A percentile compares a stretch with the other conserved stretches of the same genome.
Evolutionary conservation across 768 basidiomycete genomes (phyloP).

Genomic region (Tulasnella sp.): DNA sequence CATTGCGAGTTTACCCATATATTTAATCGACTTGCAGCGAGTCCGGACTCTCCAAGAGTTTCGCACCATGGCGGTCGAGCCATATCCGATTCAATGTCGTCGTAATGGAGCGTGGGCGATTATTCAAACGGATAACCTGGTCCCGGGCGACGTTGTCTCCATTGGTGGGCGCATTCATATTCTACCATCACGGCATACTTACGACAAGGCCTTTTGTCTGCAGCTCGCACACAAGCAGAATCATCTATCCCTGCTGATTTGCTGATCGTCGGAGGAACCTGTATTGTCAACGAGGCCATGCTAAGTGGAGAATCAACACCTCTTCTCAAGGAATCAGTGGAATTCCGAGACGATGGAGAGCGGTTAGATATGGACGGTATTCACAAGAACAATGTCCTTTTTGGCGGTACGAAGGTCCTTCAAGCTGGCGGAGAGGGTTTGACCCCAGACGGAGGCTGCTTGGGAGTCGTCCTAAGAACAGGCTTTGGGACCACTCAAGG

Average conservation of each 20-base stretch:
- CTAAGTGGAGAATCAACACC: slow-evolving; percentile 97
- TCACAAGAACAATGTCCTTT: slow-evolving; percentile 82
- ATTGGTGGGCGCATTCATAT: slow-evolving; percentile 42
- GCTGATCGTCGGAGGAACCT: slow-evolving; percentile 80
- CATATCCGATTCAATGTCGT: slow-evolving; percentile 74
- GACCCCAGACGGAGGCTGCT: slow-evolving; percentile 86
- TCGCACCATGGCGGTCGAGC: slow-evolving; percentile 88
- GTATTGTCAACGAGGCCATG: slow-evolving; percentile 99
- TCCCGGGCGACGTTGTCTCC: slow-evolving; percentile 85
- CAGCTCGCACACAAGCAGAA: slow-evolving; percentile 46
- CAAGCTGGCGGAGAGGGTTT: slow-evolving; percentile 56
- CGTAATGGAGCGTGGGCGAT: slow-evolving; percentile 71
- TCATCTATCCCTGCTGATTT: slow-evolving; percentile 89
- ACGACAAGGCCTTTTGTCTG: not conserved
- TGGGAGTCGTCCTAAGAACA: slow-evolving; percentile 85
- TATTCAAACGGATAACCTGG: slow-evolving; percentile 72
- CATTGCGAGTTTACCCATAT: not conserved
- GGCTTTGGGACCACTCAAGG: slow-evolving; percentile 98
- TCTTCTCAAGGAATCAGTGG: slow-evolving; percentile 88
- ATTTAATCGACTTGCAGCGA: slow-evolving; percentile 40
- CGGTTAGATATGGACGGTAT: slow-evolving; percentile 71
- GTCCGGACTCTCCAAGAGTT: slow-evolving; percentile 88
- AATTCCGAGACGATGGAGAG: slow-evolving; percentile 64
- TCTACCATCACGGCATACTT: not conserved
- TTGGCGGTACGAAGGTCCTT: slow-evolving; percentile 94